Evolutionary conservation across 73 alveolate genomes (phyloP).

Genomic region (Paramecium sonneborni): DNA sequence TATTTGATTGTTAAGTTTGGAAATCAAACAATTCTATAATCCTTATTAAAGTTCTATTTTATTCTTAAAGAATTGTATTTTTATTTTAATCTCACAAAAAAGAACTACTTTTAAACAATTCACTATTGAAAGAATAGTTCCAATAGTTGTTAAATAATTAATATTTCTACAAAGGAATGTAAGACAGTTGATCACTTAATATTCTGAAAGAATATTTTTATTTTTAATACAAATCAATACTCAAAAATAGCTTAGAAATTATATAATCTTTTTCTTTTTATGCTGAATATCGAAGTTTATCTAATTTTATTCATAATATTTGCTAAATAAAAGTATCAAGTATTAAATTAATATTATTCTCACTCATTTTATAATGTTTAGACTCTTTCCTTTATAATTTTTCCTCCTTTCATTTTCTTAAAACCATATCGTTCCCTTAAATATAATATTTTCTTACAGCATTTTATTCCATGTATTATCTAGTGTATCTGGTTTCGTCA

Average conservation of each 20-base stretch:
- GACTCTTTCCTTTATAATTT: neutral
- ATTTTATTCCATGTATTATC: neutral
- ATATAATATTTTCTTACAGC: neutral
- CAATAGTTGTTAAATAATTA: neutral
- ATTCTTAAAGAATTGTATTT: neutral
- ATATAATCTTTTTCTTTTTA: neutral
- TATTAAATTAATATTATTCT: too few species aligned
- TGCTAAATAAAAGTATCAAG: too few species aligned
- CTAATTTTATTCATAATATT: neutral
- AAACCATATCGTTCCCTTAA: conserved; percentile 1
- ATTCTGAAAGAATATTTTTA: too few species aligned
- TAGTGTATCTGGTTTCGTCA: neutral
- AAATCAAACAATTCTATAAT: too few species aligned
- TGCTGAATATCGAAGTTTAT: neutral
- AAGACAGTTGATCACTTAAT: neutral
- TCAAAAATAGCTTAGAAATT: neutral
- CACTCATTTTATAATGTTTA: neutral
- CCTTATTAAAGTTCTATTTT: neutral
- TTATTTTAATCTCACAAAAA: neutral
- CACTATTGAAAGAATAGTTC: neutral
- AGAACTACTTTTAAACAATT: neutral
- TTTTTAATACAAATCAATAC: neutral
- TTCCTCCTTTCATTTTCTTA: neutral
- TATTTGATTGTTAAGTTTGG: too few species aligned
- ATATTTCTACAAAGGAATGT: neutral